Base-by-base conservation (phyloP, 176 grass and related monocot species). In the Thinopyrum elongatum region DNA sequence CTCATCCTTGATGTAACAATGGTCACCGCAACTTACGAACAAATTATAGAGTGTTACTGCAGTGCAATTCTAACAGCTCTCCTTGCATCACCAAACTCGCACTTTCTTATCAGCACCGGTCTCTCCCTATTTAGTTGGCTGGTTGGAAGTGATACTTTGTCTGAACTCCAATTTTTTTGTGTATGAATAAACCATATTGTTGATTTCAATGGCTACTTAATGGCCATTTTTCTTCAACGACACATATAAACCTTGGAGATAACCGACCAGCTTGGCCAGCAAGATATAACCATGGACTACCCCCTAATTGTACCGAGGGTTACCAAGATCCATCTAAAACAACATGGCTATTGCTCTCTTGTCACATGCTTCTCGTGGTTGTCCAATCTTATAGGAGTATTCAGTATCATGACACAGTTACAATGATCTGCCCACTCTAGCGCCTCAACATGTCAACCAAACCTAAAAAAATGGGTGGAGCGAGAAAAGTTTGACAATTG, bases 401-500 rank as follows among this genome's bases (percentile, higher is more conserved):
- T 47, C 27, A 8, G n/a, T 35, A 68, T 31, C 78, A 6, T 38
- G 1, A 38, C 35, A 38, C 8, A 5, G 7, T 38, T 38, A 0
- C 35, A 38, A 38, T 7, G 35, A 66, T 1, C 9, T 66, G 80
- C 31, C 17, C 22, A 63, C 33, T 88, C 13, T 85, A 65, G 27
- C 27, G 42, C 12, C 74, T 95, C 39, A 81, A 87, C 73, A 61
- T 82, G 30, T 80, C 65, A 5, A 39, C 82, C 33, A 34, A 34
- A 34, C 35, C 35, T 8, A 4, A 6, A 38, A 38, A 38, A 38
- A 38, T 38, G 83, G 80, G 86, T 77, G 74, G 62, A 87, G 65
- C 63, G 85, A 17, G 21, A 69, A 16, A 89, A 69, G 57, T 38
- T 91, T 27, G 86, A 87, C 19, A 83, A 85, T 22, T 84, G 81